Evolutionary conservation across 2,329 filamentous ascomycete genomes (phyloP).

Genomic region (Xylaria sp.): DNA sequence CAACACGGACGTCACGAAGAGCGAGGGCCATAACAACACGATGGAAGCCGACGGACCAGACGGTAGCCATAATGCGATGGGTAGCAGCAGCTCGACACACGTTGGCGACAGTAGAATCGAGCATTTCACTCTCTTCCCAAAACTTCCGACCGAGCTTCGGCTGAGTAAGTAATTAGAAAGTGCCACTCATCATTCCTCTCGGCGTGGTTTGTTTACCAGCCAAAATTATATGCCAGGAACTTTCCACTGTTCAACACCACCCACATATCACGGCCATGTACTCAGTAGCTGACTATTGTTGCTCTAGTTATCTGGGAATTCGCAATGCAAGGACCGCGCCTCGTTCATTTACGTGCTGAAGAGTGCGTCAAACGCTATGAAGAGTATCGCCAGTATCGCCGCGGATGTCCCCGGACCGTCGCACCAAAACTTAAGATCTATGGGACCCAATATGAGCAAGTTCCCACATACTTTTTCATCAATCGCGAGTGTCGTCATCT

Average conservation of each 20-base stretch:
- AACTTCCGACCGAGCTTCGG: slow-evolving; percentile 18
- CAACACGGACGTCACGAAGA: background rate
- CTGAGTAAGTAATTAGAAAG: background rate
- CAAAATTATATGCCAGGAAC: background rate
- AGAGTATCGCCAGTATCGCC: background rate
- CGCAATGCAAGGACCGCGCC: slow-evolving; percentile 5
- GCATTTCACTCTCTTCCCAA: slow-evolving; percentile 6
- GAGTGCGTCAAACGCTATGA: too few relatives aligned
- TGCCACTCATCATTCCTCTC: background rate
- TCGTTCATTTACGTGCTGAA: slow-evolving; percentile 17
- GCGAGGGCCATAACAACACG: background rate
- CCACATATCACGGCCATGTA: background rate
- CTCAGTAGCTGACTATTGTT: background rate
- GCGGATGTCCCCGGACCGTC: background rate
- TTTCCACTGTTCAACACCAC: too few relatives aligned
- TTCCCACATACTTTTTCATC: slow-evolving; percentile 1
- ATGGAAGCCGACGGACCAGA: background rate
- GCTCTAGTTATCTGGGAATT: slow-evolving; percentile 18
- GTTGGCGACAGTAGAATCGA: background rate
- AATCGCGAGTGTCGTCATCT: background rate
- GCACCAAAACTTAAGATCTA: background rate
- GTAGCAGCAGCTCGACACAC: background rate
- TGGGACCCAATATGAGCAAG: slow-evolving; percentile 2
- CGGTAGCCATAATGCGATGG: background rate
- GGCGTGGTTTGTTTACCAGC: background rate